Evolutionary conservation across 2,329 filamentous ascomycete species (phyloP), one percentile per base, ranked within the genome.

Genomic region (Fusarium sterilihyphosum): DNA sequence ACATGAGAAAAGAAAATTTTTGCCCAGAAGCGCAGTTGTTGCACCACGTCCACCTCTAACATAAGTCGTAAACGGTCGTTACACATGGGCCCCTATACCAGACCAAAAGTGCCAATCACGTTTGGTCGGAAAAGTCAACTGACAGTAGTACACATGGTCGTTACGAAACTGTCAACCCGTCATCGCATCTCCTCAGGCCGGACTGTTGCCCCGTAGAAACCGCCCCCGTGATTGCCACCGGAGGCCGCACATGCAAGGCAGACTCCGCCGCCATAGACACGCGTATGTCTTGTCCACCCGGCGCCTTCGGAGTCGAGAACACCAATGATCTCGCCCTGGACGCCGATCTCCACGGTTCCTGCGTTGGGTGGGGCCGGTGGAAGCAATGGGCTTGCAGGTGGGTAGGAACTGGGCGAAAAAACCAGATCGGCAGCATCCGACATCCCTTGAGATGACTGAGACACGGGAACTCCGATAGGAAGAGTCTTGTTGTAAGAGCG

Each of bases 231-330:
- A n/a, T 82, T 80, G 38, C 81, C 82, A 12, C 84, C 85, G 16
- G 86, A 84, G 14, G 86, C 87, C 44, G 86, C 81, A 73, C 89
- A 91, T 3, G 88, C 88, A 44, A 89, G 83, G 71, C 89, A 91
- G 6, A 87, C 85, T 11, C 88, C 88, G 67, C 88, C 88, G 35
- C 88, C 88, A 71, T 90, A 90, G 33, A 90, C 88, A 33, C 88
- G 85, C 22, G 88, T 91, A 78, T 91, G 89, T 43, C 88, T 85
- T 74, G 84, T 87, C 89, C 88, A 91, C 47, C 85, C 85, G 24
- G 84, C 83, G 9, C 86, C 87, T 18, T 84, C 81, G 65, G 83
- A 82, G 75, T 89, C 85, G 64, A 86, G 80, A 18, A 85, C 82
- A 14, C 85, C 86, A 46, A 89, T 83, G 63, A 88, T 86, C 75